Base-by-base conservation (phyloP, 176 grass and related monocot genomes). In the Avena eriantha region DNA sequence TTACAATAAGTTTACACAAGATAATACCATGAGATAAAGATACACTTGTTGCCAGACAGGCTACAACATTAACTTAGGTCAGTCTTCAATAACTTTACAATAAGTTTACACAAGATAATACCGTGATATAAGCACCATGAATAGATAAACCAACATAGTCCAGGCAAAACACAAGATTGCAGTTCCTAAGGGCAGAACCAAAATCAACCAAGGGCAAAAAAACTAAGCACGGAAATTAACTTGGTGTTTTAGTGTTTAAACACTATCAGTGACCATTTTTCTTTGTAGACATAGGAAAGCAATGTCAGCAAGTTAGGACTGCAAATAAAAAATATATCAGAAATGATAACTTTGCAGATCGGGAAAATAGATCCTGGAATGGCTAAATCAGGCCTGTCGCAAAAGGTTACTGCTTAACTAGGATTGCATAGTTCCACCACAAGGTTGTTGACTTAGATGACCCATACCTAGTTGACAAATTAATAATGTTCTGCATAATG, bases 141-240 rank as follows among this genome's bases (percentile, higher is more conserved):
- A 78, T 3, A 36, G 17, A 29, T 29, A 29, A 41, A 72, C 18
- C 22, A 86, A 47, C 71, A 19, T 24, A 65, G 24, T 76, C 47
- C 33, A 80, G 35, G 34, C 18, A 80, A 80, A 89, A 81, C 41
- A 74, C 45, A 68, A 82, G 7, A 82, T 15, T 51, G 11, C 63
- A 69, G 24, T 36, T n/a, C 47, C 16, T 4, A 26, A 64, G 59
- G 19, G 34, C 55, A 79, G 53, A 58, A 59, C 7, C 18, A 79
- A 59, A 41, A 72, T 41, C n/a, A 89, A 84, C 29, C 29, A 58
- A 49, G 17, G 34, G 60, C 10, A 69, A 46, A 81, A 29, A 65
- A 45, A 80, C 29, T 29, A 29, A 29, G 29, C 29, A 29, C 29
- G 29, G 29, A 56, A 85, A 14, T 2, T 33, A 89, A 64, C 7